Conservation (phyloP, 441 rosid species). For the Melastoma candidum region DNA sequence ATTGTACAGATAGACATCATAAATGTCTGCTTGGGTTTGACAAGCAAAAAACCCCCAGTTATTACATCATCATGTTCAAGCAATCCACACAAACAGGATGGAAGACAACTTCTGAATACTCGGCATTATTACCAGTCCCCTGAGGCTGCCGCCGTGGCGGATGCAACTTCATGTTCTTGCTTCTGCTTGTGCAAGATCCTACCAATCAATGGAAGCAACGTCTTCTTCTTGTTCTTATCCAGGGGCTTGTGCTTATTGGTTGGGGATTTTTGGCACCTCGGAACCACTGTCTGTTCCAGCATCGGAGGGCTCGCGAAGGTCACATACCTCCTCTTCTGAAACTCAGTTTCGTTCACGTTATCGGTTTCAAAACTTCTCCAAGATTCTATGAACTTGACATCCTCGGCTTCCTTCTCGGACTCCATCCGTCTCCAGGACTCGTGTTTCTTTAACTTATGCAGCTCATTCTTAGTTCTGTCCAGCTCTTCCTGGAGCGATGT, state of each 20-base stretch:
- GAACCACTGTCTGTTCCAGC: not conserved
- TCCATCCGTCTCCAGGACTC: not conserved
- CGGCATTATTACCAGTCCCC: too few relatives aligned
- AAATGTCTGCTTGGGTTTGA: too few relatives aligned
- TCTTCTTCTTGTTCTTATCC: conserved; percentile 6
- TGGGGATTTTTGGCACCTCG: not conserved
- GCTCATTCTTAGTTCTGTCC: conserved; percentile 1
- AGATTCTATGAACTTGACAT: not conserved
- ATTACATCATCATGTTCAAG: too few relatives aligned
- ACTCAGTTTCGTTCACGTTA: not conserved
- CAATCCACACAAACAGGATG: too few relatives aligned
- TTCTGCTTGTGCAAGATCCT: conserved; percentile 1
- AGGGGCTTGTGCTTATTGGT: not conserved
- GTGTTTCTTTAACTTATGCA: conserved; percentile 2
- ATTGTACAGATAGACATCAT: too few relatives aligned
- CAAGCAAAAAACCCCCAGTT: too few relatives aligned
- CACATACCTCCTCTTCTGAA: not conserved
- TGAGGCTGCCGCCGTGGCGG: too few relatives aligned
- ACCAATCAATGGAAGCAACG: conserved; percentile 6
- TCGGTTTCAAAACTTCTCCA: not conserved
- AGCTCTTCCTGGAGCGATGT: conserved; percentile 2
- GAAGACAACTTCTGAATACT: too few relatives aligned
- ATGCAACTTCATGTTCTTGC: too few relatives aligned
- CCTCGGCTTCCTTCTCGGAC: not conserved
- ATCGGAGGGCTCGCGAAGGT: not conserved